A percentile compares a stretch with the other conserved stretches of the same genome.
Evolutionary conservation across 2,329 filamentous ascomycete genomes (phyloP).

Genomic region (Atkinsonella texensis): DNA sequence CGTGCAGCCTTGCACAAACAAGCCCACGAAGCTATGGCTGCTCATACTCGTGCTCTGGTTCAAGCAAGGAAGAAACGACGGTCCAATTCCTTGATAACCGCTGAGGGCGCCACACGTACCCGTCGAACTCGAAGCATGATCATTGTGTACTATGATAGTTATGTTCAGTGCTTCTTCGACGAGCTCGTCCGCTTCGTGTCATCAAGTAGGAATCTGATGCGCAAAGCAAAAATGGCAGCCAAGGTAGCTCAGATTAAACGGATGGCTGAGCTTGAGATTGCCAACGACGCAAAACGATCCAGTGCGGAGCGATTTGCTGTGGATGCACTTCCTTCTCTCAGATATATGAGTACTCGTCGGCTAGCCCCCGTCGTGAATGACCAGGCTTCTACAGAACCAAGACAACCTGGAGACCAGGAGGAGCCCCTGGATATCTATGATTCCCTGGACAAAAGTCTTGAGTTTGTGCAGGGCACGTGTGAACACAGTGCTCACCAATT

Average conservation of each 20-base stretch:
- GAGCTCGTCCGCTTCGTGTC: constrained; percentile 72
- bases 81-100: constrained; percentile 39
- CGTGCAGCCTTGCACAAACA: constrained; percentile 19
- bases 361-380: constrained; percentile 18
- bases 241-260: constrained; percentile 56
- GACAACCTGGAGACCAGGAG: not conserved
- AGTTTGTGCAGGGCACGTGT: constrained; percentile 68
- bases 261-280: constrained; percentile 46
- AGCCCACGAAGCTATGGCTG: constrained; percentile 32
- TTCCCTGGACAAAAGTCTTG: constrained; percentile 63
- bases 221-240: constrained; percentile 77
- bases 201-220: constrained; percentile 67
- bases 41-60: constrained; percentile 33
- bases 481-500: constrained; percentile 84
- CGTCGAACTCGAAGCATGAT: constrained; percentile 65
- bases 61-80: constrained; percentile 38
- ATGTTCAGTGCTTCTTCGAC: constrained; percentile 74
- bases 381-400: constrained; percentile 7
- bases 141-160: constrained; percentile 85
- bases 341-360: constrained; percentile 27
- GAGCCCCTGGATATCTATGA: constrained; percentile 47
- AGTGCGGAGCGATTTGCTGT: constrained; percentile 21
- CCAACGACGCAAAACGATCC: constrained; percentile 32
- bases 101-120: constrained; percentile 35
- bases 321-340: constrained; percentile 25